These are phyloP conservation scores for Elsinoe fawcettii DNA, from an alignment of 2,329 filamentous ascomycete species.

Conservation along the genomic window DNA sequence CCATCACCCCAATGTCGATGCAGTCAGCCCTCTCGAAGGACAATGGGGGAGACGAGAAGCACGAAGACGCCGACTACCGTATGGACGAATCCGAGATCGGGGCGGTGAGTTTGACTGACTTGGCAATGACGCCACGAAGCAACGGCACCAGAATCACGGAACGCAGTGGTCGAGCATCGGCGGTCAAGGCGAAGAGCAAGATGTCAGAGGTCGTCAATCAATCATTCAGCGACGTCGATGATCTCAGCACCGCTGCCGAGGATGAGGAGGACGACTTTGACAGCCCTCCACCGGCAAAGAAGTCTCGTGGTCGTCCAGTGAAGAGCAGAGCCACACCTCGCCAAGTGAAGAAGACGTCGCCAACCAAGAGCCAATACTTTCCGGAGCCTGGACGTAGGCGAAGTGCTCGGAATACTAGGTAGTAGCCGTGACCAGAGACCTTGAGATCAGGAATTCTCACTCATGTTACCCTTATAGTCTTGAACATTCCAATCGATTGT, in stretches of 20 bases:
- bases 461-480: too few species aligned
- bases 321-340: neutral
- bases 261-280: neutral
- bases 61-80: too few species aligned
- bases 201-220: constrained; percentile 20
- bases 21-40: constrained; percentile 24
- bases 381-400: neutral
- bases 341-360: neutral
- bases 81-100: too few species aligned
- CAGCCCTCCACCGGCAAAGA: neutral
- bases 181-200: constrained; percentile 13
- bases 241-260: neutral
- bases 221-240: constrained; percentile 17
- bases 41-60: neutral
- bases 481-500: too few species aligned
- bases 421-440: neutral
- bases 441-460: too few species aligned
- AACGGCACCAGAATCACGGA: constrained; percentile 2
- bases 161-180: constrained; percentile 8
- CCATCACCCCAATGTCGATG: constrained; percentile 31
- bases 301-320: neutral
- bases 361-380: constrained; percentile 11
- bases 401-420: neutral
- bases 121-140: neutral
- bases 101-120: too few species aligned